Evolutionary conservation across 164 flowering plant genomes (phyloP).

Genomic region (Macadamia tetraphylla): DNA sequence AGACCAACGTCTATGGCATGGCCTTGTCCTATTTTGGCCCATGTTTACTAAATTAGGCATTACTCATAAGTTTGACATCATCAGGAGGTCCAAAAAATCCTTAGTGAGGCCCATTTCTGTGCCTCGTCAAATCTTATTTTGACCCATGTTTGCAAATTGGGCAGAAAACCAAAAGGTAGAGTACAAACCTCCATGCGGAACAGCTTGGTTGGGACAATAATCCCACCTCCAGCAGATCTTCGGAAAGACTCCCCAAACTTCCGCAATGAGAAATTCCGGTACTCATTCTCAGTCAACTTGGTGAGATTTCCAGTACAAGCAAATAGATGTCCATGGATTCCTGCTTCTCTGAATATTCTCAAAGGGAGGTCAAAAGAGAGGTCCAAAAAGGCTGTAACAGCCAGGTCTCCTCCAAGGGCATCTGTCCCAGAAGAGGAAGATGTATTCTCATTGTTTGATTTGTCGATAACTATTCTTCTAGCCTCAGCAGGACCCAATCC

Average conservation of each 20-base stretch:
- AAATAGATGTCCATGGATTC: conserved; percentile 86
- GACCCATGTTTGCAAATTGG: not conserved
- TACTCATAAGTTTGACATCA: no score
- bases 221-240: conserved; percentile 66
- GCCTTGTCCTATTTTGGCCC: no score
- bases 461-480: conserved; percentile 41
- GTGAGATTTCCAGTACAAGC: conserved; percentile 71
- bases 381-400: conserved; percentile 83
- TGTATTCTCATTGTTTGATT: conserved; percentile 29
- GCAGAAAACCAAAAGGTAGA: conserved; percentile 2
- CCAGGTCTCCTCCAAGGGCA: conserved; percentile 86
- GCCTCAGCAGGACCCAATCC: conserved; percentile 80
- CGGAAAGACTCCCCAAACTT: conserved; percentile 61
- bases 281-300: conserved; percentile 60
- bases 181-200: conserved; percentile 88
- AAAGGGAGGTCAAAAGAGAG: conserved; percentile 84
- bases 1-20: not conserved
- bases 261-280: conserved; percentile 40
- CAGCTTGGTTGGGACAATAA: conserved; percentile 69
- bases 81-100: not conserved
- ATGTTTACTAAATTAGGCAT: no score
- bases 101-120: no score
- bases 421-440: conserved; percentile 44
- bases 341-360: conserved; percentile 63
- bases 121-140: not conserved